Evolutionary conservation across 495 filamentous ascomycete species (phyloP).

Genomic region (Chaetomium fimeti): DNA sequence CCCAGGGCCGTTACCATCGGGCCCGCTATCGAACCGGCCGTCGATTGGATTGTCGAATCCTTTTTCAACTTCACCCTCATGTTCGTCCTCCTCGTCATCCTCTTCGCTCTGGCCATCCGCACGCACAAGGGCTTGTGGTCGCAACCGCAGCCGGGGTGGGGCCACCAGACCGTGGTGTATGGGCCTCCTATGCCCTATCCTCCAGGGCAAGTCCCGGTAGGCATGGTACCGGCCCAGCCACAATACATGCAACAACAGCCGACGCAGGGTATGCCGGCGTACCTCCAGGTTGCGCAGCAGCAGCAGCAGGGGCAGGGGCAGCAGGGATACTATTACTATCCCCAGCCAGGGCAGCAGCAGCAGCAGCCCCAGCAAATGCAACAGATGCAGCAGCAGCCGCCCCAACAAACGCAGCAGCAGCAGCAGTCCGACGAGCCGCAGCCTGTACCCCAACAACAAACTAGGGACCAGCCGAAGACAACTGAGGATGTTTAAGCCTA

Average conservation of each 20-base stretch:
- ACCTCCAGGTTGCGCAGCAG: constrained; percentile 12
- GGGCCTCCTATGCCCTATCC: neutral
- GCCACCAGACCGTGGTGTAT: neutral
- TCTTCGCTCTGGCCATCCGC: constrained; percentile 22
- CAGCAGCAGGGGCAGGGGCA: constrained; percentile 1
- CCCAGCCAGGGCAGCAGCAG: constrained; percentile 8
- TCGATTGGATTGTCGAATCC: constrained; percentile 15
- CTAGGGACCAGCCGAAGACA: neutral
- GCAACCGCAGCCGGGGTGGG: constrained; percentile 13
- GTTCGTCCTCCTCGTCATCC: constrained; percentile 26
- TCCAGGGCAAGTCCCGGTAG: neutral
- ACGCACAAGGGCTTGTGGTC: constrained; percentile 25
- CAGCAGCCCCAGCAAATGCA: neutral
- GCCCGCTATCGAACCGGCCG: neutral
- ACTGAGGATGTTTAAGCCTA: neutral
- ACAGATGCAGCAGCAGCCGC: neutral
- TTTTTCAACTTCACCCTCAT: constrained; percentile 22
- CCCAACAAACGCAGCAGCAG: neutral
- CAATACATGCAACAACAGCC: constrained; percentile 2
- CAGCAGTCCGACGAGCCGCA: neutral
- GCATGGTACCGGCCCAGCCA: neutral
- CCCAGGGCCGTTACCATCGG: no score
- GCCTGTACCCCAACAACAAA: neutral
- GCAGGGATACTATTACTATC: constrained; percentile 3
- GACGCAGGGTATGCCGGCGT: constrained; percentile 6